Evolutionary conservation across 352 stramenopile species (phyloP).

Genomic region (Phytopythium mirpurense): DNA sequence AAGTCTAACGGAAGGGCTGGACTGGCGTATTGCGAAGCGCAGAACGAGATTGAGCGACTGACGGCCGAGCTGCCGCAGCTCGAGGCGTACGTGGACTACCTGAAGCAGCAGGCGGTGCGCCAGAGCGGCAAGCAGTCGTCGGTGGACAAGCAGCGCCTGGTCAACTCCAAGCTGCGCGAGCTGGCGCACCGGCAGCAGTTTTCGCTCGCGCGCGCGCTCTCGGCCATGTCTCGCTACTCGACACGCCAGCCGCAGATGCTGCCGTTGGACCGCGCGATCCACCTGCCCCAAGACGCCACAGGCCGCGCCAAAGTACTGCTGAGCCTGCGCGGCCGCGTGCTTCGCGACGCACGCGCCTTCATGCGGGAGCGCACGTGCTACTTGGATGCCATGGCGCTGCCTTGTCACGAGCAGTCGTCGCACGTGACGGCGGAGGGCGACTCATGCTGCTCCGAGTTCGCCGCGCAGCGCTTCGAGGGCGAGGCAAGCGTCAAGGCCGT

Average conservation of each 20-base stretch:
- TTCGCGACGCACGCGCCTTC: slow-evolving; percentile 19
- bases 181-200: slow-evolving; percentile 18
- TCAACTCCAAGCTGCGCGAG: slow-evolving; percentile 22
- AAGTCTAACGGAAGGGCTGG: too few relatives aligned
- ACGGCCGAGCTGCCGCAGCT: slow-evolving; percentile 17
- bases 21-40: too few relatives aligned
- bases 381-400: slow-evolving; percentile 7
- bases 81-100: slow-evolving; percentile 26
- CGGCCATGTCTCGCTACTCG: slow-evolving; percentile 12
- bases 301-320: slow-evolving; percentile 12
- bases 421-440: slow-evolving; percentile 3
- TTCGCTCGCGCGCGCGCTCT: slow-evolving; percentile 16
- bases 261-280: slow-evolving; percentile 21
- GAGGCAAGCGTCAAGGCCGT: neutral
- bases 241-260: slow-evolving; percentile 10
- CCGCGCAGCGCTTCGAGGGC: neutral
- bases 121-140: slow-evolving; percentile 21
- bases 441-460: slow-evolving; percentile 1
- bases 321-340: slow-evolving; percentile 10
- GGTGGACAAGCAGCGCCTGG: slow-evolving; percentile 23
- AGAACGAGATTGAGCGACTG: slow-evolving; percentile 27
- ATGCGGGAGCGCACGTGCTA: slow-evolving; percentile 20
- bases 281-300: slow-evolving; percentile 12
- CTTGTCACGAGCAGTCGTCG: slow-evolving; percentile 5
- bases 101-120: slow-evolving; percentile 24